Conservation (phyloP, 2,329 filamentous ascomycete genomes). For the Fusarium anguioides region DNA sequence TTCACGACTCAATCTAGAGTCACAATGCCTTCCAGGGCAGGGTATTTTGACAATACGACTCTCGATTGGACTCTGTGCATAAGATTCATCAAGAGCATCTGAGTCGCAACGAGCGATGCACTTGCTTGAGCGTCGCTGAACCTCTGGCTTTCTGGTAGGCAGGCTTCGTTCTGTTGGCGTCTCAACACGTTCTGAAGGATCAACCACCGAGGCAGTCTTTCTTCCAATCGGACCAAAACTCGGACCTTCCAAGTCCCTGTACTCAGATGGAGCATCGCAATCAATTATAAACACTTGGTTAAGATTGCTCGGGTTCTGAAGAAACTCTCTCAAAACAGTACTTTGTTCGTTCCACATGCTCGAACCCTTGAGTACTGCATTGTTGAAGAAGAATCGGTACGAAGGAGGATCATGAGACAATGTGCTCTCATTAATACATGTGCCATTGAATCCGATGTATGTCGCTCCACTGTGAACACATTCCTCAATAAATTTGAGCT, state of each 20-base stretch:
- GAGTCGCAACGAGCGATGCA: conserved; percentile 6
- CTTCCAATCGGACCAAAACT: neutral
- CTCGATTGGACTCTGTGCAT: conserved; percentile 10
- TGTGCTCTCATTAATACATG: neutral
- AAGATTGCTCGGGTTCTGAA: neutral
- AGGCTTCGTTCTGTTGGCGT: fast-evolving
- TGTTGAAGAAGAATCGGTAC: conserved; percentile 13
- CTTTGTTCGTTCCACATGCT: conserved; percentile 2
- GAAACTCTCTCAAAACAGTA: neutral
- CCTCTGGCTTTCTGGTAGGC: neutral
- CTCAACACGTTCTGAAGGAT: neutral
- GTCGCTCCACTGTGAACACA: neutral
- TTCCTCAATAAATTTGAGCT: conserved; percentile 16
- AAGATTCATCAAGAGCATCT: neutral
- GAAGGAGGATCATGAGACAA: neutral
- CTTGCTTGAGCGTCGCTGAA: neutral
- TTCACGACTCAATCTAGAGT: neutral
- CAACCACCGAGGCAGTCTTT: neutral
- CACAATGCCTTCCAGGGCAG: conserved; percentile 48
- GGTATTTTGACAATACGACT: conserved; percentile 47
- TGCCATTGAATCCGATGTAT: conserved; percentile 32
- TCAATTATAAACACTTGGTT: conserved; percentile 33
- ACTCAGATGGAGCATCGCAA: conserved; percentile 17
- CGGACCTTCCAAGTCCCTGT: neutral
- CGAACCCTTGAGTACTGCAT: neutral